These are phyloP conservation scores for Dryadomyces quercus-mongolicae DNA, from an alignment of 2,329 filamentous ascomycete genomes.

Conservation along the genomic window DNA sequence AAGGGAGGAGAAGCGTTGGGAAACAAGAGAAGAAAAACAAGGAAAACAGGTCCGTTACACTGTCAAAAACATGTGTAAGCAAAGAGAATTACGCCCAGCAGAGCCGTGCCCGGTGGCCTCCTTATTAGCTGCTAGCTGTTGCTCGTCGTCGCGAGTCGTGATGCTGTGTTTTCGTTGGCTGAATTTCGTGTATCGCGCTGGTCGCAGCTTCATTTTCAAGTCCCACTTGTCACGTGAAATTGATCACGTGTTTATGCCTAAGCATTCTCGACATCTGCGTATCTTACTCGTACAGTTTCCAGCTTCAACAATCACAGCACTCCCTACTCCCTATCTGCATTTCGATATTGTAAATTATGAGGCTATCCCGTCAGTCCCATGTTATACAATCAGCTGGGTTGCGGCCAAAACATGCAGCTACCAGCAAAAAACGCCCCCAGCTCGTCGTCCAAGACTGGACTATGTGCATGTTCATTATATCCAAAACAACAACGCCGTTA, in stretches of 20 bases:
- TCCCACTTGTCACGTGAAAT: slow-evolving; percentile 3
- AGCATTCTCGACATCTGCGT: too few species aligned
- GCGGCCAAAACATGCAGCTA: too few species aligned
- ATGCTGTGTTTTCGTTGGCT: slow-evolving; percentile 6
- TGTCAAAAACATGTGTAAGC: not conserved
- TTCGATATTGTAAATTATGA: not conserved
- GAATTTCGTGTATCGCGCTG: not conserved
- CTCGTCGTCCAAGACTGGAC: not conserved
- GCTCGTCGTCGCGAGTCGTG: not conserved
- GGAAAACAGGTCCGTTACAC: not conserved
- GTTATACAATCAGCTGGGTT: too few species aligned
- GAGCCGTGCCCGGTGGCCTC: slow-evolving; percentile 5
- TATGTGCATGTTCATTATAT: slow-evolving; percentile 2
- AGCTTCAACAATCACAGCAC: too few species aligned
- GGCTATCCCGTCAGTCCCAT: too few species aligned
- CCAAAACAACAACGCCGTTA: slow-evolving; percentile 7
- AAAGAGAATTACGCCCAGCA: not conserved
- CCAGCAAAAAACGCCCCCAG: not conserved
- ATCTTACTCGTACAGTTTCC: too few species aligned
- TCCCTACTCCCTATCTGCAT: too few species aligned
- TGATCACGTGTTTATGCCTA: not conserved
- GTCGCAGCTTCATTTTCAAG: not conserved
- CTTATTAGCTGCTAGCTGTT: slow-evolving; percentile 6
- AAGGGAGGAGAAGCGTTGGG: not conserved
- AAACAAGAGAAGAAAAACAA: not conserved